Evolutionary conservation across 139 green algal genomes (phyloP).

Genomic region (Picochlorum sp.): DNA sequence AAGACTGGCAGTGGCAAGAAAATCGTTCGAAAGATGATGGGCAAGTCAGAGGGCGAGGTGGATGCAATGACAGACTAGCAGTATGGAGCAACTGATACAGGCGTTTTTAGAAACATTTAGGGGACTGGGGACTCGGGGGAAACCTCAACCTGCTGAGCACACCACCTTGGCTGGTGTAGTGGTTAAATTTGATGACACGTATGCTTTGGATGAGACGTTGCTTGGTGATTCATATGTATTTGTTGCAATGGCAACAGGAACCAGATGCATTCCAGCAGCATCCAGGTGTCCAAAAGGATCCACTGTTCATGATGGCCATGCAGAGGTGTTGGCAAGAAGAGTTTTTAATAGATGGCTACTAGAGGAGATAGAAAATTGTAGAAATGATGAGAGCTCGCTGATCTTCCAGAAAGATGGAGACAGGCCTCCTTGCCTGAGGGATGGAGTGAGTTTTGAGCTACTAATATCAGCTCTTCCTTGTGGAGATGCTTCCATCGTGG

Average conservation of each 20-base stretch:
- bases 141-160: slow-evolving; percentile 66
- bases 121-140: slow-evolving; percentile 57
- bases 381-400: neutral
- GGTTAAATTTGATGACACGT: slow-evolving; percentile 4
- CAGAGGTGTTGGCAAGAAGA: slow-evolving; percentile 59
- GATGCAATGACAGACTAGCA: too few relatives aligned
- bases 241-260: slow-evolving; percentile 61
- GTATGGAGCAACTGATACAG: neutral
- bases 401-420: slow-evolving; percentile 1
- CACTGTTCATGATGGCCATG: slow-evolving; percentile 69
- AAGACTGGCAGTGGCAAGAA: neutral
- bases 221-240: slow-evolving; percentile 26
- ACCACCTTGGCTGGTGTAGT: slow-evolving; percentile 63
- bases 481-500: slow-evolving; percentile 66
- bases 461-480: slow-evolving; percentile 76
- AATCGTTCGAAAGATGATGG: slow-evolving; percentile 17
- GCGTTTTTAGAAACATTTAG: slow-evolving; percentile 22
- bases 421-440: slow-evolving; percentile 31
- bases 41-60: too few relatives aligned
- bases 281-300: slow-evolving; percentile 10
- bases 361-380: slow-evolving; percentile 28
- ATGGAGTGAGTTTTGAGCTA: slow-evolving; percentile 57
- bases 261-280: slow-evolving; percentile 60
- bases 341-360: slow-evolving; percentile 62
- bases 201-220: neutral